These are phyloP conservation scores for Pholiota adiposa DNA, from an alignment of 1,284 basidiomycete genomes.

Conservation along the genomic window DNA sequence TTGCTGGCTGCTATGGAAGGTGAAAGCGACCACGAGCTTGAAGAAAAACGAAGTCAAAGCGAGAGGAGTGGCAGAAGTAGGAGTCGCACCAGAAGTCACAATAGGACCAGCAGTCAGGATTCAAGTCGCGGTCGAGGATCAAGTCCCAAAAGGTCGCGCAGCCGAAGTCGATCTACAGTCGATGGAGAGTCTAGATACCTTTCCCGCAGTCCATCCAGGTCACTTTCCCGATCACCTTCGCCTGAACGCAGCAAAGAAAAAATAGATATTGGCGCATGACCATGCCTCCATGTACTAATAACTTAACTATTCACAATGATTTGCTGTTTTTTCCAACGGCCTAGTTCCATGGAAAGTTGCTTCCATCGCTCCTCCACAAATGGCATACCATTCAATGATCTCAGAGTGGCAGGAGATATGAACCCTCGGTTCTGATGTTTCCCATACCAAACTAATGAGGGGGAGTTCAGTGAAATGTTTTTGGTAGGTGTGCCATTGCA, in stretches of 20 bases:
- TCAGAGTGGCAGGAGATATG: constrained; percentile 59
- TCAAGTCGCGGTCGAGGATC: constrained; percentile 23
- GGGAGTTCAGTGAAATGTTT: too few species aligned
- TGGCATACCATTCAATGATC: constrained; percentile 56
- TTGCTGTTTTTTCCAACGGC: constrained; percentile 61
- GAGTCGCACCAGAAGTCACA: constrained; percentile 33
- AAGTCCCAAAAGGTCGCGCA: constrained; percentile 24
- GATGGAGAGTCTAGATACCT: constrained; percentile 58
- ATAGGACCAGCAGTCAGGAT: constrained; percentile 1
- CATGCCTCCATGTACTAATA: constrained; percentile 20
- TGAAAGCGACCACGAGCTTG: constrained; percentile 54
- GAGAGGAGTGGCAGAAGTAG: constrained; percentile 36
- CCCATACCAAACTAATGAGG: constrained; percentile 73
- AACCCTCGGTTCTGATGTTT: constrained; percentile 75
- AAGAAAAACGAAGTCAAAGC: constrained; percentile 40
- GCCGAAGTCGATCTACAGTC: constrained; percentile 41
- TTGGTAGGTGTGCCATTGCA: neutral
- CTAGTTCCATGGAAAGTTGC: constrained; percentile 61
- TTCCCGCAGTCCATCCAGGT: constrained; percentile 64
- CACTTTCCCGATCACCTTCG: constrained; percentile 46
- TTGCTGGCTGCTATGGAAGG: constrained; percentile 85
- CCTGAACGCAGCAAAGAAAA: constrained; percentile 60
- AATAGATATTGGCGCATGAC: constrained; percentile 42
- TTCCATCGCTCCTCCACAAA: constrained; percentile 73
- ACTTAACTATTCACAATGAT: constrained; percentile 50